These are phyloP conservation scores for Phaffia tasmanica DNA, from an alignment of 768 basidiomycete genomes.

Conservation along the genomic window DNA sequence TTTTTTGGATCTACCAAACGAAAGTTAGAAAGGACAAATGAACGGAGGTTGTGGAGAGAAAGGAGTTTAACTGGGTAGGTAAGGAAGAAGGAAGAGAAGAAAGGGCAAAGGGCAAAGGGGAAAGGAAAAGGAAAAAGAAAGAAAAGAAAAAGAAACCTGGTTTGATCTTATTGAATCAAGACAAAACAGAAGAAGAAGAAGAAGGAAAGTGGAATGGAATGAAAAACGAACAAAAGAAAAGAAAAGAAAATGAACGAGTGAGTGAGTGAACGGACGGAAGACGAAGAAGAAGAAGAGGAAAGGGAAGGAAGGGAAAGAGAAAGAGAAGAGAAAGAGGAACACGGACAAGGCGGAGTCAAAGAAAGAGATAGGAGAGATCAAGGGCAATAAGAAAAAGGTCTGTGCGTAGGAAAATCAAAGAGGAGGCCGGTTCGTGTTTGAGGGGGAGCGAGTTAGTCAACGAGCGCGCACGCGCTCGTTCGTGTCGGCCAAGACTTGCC, in stretches of 20 bases:
- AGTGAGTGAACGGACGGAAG: neutral
- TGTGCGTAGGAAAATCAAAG: no score
- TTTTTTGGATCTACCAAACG: no score
- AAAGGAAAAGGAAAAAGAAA: neutral
- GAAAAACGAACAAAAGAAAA: neutral
- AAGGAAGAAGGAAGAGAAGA: neutral
- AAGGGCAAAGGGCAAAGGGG: neutral
- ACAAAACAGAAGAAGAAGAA: conserved; percentile 3
- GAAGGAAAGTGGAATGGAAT: neutral
- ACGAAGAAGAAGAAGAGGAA: neutral
- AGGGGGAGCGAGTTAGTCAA: no score
- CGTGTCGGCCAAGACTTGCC: no score
- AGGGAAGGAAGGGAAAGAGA: conserved; percentile 1
- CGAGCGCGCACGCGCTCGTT: no score
- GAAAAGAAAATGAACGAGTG: neutral
- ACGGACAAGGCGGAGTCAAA: no score
- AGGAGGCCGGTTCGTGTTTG: no score
- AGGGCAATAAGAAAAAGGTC: no score
- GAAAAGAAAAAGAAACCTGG: neutral
- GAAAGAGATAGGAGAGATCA: no score
- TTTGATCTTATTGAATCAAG: neutral
- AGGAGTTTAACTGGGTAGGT: neutral
- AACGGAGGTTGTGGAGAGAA: no score
- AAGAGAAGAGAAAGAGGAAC: neutral
- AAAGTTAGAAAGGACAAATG: no score